phyloP scores from a whole-genome alignment of 306 rosid genomes.

The Citrullus colocynthis region DNA sequence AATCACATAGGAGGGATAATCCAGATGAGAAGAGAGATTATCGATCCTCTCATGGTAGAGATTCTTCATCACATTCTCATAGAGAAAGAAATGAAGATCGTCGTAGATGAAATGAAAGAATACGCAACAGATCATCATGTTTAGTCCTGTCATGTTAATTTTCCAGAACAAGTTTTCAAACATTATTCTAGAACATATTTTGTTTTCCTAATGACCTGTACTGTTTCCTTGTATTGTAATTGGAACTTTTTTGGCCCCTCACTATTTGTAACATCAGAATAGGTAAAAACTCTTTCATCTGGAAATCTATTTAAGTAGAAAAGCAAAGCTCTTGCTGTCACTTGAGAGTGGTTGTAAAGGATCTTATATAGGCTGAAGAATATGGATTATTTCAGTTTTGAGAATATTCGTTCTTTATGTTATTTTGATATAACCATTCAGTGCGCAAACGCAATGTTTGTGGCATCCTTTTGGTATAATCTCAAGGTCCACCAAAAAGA shows the following conservation, averaged over 20 bases:
- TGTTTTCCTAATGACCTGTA: neutral
- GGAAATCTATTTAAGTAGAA: neutral
- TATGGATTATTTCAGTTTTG: neutral
- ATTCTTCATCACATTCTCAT: neutral
- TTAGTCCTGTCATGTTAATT: neutral
- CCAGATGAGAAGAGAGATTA: conserved; percentile 5
- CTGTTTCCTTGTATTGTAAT: neutral
- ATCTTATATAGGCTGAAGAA: neutral
- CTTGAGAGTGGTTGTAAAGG: neutral
- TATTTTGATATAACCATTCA: neutral
- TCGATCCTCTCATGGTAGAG: conserved; percentile 2
- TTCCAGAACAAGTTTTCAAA: neutral
- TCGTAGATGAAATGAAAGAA: neutral
- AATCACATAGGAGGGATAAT: neutral
- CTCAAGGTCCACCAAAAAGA: neutral
- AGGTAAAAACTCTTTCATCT: neutral
- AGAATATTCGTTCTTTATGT: neutral
- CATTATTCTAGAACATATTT: neutral
- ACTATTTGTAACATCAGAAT: neutral
- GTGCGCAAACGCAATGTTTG: neutral
- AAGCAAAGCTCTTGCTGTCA: neutral
- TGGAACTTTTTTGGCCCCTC: neutral
- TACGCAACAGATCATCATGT: neutral
- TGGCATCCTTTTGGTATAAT: neutral
- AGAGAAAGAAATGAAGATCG: neutral